A percentile compares a stretch with the other conserved stretches of the same genome.
These are phyloP conservation scores for Populus euphratica DNA, from an alignment of 345 rosid genomes.

Conservation along the genomic window DNA sequence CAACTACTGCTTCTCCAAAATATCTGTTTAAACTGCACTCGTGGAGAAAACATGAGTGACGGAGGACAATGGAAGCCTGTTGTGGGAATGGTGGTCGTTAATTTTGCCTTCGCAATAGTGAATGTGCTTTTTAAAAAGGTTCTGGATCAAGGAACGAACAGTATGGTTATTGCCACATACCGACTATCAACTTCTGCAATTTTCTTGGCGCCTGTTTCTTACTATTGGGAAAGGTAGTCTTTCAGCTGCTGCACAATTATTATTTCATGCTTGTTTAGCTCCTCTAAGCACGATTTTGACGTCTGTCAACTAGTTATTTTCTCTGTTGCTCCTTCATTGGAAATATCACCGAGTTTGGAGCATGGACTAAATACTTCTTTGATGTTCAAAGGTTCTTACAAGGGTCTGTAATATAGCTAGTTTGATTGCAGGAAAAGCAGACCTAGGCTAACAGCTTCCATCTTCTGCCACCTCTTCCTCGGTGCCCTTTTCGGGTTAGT, in stretches of 20 bases:
- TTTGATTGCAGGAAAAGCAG: constrained; percentile 24
- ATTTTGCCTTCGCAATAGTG: constrained; percentile 17
- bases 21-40: neutral
- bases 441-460: constrained; percentile 20
- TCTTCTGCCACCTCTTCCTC: constrained; percentile 26
- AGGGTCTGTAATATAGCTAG: neutral
- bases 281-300: neutral
- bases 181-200: constrained; percentile 11
- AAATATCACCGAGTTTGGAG: neutral
- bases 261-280: neutral
- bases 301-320: neutral
- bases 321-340: neutral
- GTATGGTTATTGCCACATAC: constrained; percentile 25
- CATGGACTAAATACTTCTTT: neutral
- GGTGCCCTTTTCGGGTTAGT: constrained; percentile 27
- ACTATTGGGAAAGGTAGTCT: constrained; percentile 26
- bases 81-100: constrained; percentile 14
- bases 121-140: constrained; percentile 25
- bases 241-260: neutral
- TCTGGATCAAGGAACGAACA: constrained; percentile 23
- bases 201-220: constrained; percentile 26
- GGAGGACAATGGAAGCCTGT: constrained; percentile 16
- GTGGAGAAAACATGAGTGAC: neutral
- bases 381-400: neutral
- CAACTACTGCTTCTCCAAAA: neutral